phyloP scores from a whole-genome alignment of 495 filamentous ascomycete genomes.

The Tuber borchii region DNA sequence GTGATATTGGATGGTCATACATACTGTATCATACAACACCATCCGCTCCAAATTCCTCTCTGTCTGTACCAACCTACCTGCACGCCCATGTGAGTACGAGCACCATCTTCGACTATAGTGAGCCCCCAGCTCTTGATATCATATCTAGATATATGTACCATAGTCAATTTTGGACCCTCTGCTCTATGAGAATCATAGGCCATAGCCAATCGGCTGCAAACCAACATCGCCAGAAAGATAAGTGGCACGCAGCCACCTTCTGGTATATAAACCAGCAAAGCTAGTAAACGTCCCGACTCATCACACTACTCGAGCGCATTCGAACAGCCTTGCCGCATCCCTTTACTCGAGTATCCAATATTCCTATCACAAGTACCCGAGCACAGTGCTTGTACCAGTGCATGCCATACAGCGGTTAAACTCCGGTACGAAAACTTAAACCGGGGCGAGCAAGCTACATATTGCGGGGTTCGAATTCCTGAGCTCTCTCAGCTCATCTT shows the following conservation, averaged over 20 bases:
- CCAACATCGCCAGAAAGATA: neutral
- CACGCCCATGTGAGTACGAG: neutral
- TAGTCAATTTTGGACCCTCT: neutral
- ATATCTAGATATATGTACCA: neutral
- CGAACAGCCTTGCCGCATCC: neutral
- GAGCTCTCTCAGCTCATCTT: neutral
- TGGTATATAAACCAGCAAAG: neutral
- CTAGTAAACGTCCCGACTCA: neutral
- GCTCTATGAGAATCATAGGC: neutral
- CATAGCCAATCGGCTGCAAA: neutral
- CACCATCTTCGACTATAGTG: neutral
- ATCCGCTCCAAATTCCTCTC: neutral
- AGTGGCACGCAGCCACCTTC: neutral
- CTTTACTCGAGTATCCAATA: neutral
- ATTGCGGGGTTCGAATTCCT: neutral
- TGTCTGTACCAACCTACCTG: neutral
- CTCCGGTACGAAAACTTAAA: neutral
- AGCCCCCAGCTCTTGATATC: neutral
- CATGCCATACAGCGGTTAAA: neutral
- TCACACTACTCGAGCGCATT: neutral
- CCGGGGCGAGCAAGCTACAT: neutral
- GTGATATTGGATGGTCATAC: neutral
- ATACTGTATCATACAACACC: neutral
- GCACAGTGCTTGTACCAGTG: neutral
- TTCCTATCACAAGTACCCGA: neutral